phyloP scores from a whole-genome alignment of 345 rosid genomes.

The Boechera divaricarpa region DNA sequence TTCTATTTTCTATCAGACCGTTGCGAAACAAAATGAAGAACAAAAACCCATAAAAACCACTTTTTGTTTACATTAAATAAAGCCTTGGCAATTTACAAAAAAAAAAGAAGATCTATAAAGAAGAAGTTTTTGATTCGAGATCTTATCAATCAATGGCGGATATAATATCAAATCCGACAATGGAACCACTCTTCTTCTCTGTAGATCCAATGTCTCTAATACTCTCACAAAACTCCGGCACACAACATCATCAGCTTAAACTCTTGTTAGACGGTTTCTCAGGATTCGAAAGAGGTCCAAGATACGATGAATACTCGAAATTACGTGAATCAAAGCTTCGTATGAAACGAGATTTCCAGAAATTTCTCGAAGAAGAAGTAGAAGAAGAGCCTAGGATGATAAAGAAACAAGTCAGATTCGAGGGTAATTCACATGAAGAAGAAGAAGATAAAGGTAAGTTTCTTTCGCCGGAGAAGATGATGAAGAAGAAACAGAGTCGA shows the following conservation, averaged over 20 bases:
- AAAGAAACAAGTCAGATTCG: conserved; percentile 67
- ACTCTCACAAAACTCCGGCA: conserved; percentile 59
- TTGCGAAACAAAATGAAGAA: not conserved
- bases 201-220: conserved; percentile 75
- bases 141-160: conserved; percentile 48
- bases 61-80: conserved; percentile 25
- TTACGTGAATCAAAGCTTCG: conserved; percentile 74
- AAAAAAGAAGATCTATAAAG: not conserved
- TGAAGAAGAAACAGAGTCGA: conserved; percentile 60
- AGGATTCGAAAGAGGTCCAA: conserved; percentile 82
- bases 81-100: conserved; percentile 6
- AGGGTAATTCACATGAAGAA: conserved; percentile 4
- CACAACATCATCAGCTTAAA: conserved; percentile 48
- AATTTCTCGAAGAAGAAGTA: conserved; percentile 15
- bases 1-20: conserved; percentile 33
- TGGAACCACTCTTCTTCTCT: conserved; percentile 51
- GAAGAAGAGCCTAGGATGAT: conserved; percentile 46
- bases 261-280: conserved; percentile 56
- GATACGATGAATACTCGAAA: conserved; percentile 75
- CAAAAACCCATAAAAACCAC: not conserved
- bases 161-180: conserved; percentile 43
- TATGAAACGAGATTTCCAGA: conserved; percentile 52
- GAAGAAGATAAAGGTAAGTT: conserved; percentile 12
- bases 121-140: not conserved
- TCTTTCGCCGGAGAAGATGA: conserved; percentile 38